Evolutionary conservation across 2,329 filamentous ascomycete species (phyloP).

Genomic region (Magnaporthiopsis incrustans): DNA sequence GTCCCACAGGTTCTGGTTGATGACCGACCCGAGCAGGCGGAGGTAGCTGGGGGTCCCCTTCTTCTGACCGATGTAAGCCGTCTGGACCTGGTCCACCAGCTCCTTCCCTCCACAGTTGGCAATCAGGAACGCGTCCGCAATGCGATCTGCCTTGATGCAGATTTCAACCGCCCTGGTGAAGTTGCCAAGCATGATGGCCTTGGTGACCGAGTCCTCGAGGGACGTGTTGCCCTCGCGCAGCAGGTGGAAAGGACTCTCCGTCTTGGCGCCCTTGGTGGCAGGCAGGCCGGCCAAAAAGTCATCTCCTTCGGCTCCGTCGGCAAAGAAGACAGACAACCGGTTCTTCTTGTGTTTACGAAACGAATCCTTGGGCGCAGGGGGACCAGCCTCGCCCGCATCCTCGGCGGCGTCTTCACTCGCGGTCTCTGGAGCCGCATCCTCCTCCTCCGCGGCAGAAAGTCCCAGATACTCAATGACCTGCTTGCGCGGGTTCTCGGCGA

Average conservation of each 20-base stretch:
- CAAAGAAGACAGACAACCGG: constrained; percentile 72
- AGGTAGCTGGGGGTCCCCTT: constrained; percentile 82
- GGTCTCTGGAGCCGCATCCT: constrained; percentile 40
- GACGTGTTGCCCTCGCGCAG: constrained; percentile 76
- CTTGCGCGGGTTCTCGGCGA: constrained; percentile 76
- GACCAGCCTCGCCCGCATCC: constrained; percentile 18
- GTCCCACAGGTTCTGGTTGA: constrained; percentile 96
- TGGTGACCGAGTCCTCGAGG: constrained; percentile 80
- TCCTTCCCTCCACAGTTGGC: constrained; percentile 93
- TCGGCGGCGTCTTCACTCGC: constrained; percentile 18
- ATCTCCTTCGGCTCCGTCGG: constrained; percentile 64
- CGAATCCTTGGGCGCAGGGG: constrained; percentile 33
- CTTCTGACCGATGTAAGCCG: constrained; percentile 80
- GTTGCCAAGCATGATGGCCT: constrained; percentile 78
- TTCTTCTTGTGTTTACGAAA: constrained; percentile 50
- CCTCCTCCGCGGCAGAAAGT: constrained; percentile 57
- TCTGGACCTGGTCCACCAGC: constrained; percentile 88
- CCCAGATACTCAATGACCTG: constrained; percentile 84
- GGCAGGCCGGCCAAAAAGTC: constrained; percentile 81
- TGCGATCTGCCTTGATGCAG: constrained; percentile 77
- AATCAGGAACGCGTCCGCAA: constrained; percentile 96
- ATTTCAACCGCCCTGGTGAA: constrained; percentile 87
- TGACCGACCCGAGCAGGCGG: constrained; percentile 81
- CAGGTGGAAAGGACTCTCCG: constrained; percentile 88
- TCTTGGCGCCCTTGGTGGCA: constrained; percentile 84